A percentile compares a stretch with the other conserved stretches of the same genome.
These are phyloP conservation scores for Metschnikowia corniflorae DNA, from an alignment of 805 yeast genomes.

Conservation along the genomic window DNA sequence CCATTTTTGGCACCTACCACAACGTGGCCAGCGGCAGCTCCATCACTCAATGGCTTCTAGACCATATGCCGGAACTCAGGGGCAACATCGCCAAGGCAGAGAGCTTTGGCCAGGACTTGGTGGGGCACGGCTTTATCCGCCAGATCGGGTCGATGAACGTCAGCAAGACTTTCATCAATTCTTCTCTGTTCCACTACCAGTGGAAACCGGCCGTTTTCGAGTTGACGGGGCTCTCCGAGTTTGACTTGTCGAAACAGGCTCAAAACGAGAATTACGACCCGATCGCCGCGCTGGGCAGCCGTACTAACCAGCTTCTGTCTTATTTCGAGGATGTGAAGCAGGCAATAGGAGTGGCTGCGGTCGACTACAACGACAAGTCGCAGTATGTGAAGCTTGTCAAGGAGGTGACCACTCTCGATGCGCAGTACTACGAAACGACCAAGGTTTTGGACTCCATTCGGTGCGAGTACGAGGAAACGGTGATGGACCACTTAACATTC, in stretches of 20 bases:
- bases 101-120: conserved; percentile 66
- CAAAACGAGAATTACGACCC: conserved; percentile 11
- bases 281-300: conserved; percentile 15
- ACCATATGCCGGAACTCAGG: conserved; percentile 40
- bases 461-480: conserved; percentile 69
- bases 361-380: conserved; percentile 48
- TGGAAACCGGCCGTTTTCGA: conserved; percentile 73
- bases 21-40: conserved; percentile 59
- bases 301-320: conserved; percentile 20
- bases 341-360: conserved; percentile 40
- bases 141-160: conserved; percentile 57
- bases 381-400: conserved; percentile 48
- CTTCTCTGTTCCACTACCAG: conserved; percentile 71
- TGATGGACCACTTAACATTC: conserved; percentile 67
- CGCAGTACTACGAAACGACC: conserved; percentile 46
- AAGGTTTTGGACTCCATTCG: conserved; percentile 59
- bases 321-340: conserved; percentile 44
- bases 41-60: conserved; percentile 57
- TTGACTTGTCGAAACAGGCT: conserved; percentile 11
- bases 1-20: conserved; percentile 66
- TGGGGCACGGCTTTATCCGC: conserved; percentile 57
- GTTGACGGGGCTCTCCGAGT: conserved; percentile 28
- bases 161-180: conserved; percentile 61
- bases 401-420: conserved; percentile 59
- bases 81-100: conserved; percentile 60